Evolutionary conservation across 352 stramenopile genomes (phyloP).

Genomic region (Phytopythium delawarense): DNA sequence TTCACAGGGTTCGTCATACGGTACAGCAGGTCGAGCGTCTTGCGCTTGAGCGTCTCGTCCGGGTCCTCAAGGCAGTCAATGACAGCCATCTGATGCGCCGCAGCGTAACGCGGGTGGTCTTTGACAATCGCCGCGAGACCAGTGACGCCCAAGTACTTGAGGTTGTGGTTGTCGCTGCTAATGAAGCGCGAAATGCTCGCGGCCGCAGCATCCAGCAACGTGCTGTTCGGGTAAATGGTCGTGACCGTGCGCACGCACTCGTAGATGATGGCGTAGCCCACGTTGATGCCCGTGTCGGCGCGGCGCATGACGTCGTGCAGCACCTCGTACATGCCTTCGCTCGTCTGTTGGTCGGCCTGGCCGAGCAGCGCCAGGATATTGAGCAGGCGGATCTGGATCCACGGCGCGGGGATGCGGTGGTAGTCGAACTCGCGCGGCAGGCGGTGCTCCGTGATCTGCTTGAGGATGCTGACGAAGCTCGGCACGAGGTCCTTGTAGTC

Average conservation of each 20-base stretch:
- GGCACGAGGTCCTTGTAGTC: constrained; percentile 99
- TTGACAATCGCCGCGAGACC: constrained; percentile 98
- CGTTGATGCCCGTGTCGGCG: constrained; percentile 99
- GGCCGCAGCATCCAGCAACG: constrained; percentile 93
- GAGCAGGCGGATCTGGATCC: constrained; percentile 99
- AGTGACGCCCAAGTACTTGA: constrained; percentile 99
- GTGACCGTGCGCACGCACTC: constrained; percentile 98
- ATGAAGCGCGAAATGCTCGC: constrained; percentile 95
- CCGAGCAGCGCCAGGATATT: constrained; percentile 96
- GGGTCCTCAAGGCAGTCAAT: constrained; percentile 99
- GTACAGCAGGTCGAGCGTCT: constrained; percentile 96
- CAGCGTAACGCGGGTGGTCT: constrained; percentile 94
- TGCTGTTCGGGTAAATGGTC: constrained; percentile 99
- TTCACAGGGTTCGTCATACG: constrained; percentile 99
- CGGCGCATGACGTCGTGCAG: constrained; percentile 97
- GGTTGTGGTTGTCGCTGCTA: constrained; percentile 94
- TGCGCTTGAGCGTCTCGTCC: constrained; percentile 99
- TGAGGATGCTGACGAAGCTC: constrained; percentile 98
- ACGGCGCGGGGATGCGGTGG: constrained; percentile 98
- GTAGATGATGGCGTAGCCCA: constrained; percentile 99
- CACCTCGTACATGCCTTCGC: constrained; percentile 99
- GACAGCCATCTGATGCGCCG: constrained; percentile 99
- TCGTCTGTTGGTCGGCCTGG: constrained; percentile 91
- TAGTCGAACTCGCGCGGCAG: constrained; percentile 99
- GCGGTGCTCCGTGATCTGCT: constrained; percentile 99